These are phyloP conservation scores for Rhynchosporium agropyri DNA, from an alignment of 2,329 filamentous ascomycete species.

Conservation along the genomic window DNA sequence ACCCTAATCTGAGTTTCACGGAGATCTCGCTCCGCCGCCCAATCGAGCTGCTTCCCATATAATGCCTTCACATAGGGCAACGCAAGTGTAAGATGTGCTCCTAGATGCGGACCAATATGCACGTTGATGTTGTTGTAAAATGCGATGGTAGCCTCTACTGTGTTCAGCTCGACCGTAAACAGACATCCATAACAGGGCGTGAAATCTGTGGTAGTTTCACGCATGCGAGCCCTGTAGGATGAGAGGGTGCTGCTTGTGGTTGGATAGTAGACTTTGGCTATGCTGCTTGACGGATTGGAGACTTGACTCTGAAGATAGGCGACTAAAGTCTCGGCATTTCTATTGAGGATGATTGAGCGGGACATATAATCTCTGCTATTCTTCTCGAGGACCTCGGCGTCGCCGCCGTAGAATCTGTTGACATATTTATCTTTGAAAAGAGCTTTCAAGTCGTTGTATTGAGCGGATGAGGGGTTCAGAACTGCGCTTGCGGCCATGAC, in stretches of 20 bases:
- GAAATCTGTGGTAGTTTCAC: slow-evolving; percentile 47
- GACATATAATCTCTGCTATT: slow-evolving; percentile 51
- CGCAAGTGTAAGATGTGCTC: slow-evolving; percentile 54
- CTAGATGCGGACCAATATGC: slow-evolving; percentile 56
- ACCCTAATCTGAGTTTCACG: slow-evolving; percentile 31
- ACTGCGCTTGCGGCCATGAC: slow-evolving; percentile 56
- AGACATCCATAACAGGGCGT: slow-evolving; percentile 59
- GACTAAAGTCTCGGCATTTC: slow-evolving; percentile 47
- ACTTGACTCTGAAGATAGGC: slow-evolving; percentile 43
- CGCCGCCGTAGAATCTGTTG: slow-evolving; percentile 52
- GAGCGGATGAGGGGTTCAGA: slow-evolving; percentile 51
- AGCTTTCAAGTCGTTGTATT: slow-evolving; percentile 46
- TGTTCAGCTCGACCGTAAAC: slow-evolving; percentile 53
- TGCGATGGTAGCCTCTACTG: slow-evolving; percentile 45
- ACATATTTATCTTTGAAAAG: slow-evolving; percentile 40
- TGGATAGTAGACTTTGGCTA: slow-evolving; percentile 51
- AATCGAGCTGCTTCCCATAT: slow-evolving; percentile 32
- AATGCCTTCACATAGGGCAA: slow-evolving; percentile 39
- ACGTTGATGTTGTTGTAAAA: slow-evolving; percentile 56
- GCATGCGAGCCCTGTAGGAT: slow-evolving; percentile 38
- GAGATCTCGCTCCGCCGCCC: slow-evolving; percentile 24
- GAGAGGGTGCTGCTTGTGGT: slow-evolving; percentile 33
- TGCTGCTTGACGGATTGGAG: slow-evolving; percentile 32
- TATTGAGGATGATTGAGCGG: slow-evolving; percentile 47
- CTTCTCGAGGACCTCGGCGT: slow-evolving; percentile 50